phyloP scores from a whole-genome alignment of 257 asterid genomes.

The Salvia hispanica region DNA sequence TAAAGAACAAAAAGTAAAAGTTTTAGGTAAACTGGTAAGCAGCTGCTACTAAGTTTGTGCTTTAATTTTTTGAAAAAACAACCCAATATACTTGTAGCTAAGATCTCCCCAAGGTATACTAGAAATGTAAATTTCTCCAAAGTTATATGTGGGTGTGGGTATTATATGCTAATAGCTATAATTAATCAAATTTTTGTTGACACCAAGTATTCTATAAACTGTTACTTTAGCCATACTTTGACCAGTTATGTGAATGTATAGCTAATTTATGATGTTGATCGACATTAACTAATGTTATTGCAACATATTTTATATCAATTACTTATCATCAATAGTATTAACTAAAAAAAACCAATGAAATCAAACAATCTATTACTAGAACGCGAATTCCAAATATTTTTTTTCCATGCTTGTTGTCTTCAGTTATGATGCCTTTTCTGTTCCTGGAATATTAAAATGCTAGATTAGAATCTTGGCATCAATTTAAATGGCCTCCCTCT shows the following conservation, averaged over 20 bases:
- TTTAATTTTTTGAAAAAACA: too few relatives aligned
- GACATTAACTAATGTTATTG: neutral
- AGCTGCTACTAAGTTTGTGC: neutral
- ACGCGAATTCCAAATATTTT: too few relatives aligned
- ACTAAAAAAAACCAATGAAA: too few relatives aligned
- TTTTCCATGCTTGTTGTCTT: too few relatives aligned
- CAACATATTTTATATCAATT: neutral
- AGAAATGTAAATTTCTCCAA: too few relatives aligned
- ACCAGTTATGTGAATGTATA: neutral
- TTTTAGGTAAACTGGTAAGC: neutral
- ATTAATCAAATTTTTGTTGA: too few relatives aligned
- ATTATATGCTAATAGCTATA: neutral
- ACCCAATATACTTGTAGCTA: neutral
- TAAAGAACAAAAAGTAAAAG: neutral
- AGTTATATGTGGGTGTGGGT: too few relatives aligned
- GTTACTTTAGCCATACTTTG: neutral
- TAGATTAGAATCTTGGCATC: too few relatives aligned
- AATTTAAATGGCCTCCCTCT: too few relatives aligned
- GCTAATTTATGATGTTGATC: neutral
- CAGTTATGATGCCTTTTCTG: too few relatives aligned
- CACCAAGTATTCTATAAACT: neutral
- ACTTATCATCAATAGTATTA: neutral
- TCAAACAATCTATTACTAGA: too few relatives aligned
- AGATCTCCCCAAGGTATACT: neutral
- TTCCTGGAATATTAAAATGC: too few relatives aligned